These are phyloP conservation scores for Apophysomyces variabilis DNA, from an alignment of 371 early-diverging fungal genomes.

Conservation along the genomic window DNA sequence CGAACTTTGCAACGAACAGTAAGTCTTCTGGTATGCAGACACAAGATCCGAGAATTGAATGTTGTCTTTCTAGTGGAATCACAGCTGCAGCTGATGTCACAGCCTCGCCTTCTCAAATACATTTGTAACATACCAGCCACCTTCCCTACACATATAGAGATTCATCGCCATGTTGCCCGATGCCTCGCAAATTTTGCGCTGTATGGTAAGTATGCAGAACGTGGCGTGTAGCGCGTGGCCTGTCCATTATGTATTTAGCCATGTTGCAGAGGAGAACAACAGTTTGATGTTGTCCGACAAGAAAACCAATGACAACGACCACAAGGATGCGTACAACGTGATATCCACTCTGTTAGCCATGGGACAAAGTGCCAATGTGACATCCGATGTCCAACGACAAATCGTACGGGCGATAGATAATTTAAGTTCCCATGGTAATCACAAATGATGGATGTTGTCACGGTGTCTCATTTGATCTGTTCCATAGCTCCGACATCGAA, in stretches of 20 bases:
- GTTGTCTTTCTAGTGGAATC: constrained; percentile 48
- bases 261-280: constrained; percentile 31
- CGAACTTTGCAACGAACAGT: constrained; percentile 67
- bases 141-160: constrained; percentile 40
- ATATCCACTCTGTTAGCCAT: constrained; percentile 52
- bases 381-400: constrained; percentile 45
- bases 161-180: constrained; percentile 61
- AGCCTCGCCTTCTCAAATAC: constrained; percentile 48
- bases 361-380: constrained; percentile 34
- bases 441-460: neutral
- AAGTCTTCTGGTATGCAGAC: constrained; percentile 8
- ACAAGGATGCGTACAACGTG: constrained; percentile 40
- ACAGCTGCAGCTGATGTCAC: constrained; percentile 55
- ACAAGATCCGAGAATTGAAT: neutral
- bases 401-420: constrained; percentile 53
- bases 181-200: constrained; percentile 62
- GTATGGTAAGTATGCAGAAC: constrained; percentile 44
- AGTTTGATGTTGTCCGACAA: constrained; percentile 22
- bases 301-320: neutral
- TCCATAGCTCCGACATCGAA: neutral
- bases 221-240: constrained; percentile 2
- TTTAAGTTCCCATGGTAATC: constrained; percentile 37
- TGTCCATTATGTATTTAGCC: constrained; percentile 17
- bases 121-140: constrained; percentile 44
- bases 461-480: neutral